Evolutionary conservation across 306 rosid species (phyloP).

Genomic region (Sophora flavescens): DNA sequence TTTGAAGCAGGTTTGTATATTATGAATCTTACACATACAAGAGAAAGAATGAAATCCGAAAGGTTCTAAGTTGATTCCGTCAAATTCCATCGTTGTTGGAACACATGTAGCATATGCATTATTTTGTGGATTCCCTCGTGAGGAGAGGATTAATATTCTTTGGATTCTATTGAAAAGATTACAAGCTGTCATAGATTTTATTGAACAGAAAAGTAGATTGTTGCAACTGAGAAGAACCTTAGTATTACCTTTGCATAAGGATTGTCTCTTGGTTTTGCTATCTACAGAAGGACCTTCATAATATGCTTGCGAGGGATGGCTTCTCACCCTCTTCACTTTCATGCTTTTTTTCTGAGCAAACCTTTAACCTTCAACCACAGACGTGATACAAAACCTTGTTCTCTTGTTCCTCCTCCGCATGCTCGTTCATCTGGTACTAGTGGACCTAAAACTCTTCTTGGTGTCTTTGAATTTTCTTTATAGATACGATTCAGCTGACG

Average conservation of each 20-base stretch:
- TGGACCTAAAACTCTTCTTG: slow-evolving; percentile 52
- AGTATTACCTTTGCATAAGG: slow-evolving; percentile 15
- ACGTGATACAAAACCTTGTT: slow-evolving; percentile 51
- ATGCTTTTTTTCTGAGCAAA: slow-evolving; percentile 47
- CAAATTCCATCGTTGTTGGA: slow-evolving; percentile 10
- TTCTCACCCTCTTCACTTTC: slow-evolving; percentile 33
- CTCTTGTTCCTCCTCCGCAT: slow-evolving; percentile 36
- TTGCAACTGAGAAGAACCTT: not conserved
- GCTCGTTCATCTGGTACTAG: slow-evolving; percentile 35
- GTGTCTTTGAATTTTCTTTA: slow-evolving; percentile 41
- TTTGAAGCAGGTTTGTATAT: slow-evolving; percentile 71
- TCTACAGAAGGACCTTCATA: slow-evolving; percentile 1
- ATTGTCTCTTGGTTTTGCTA: not conserved
- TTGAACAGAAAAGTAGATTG: slow-evolving; percentile 17
- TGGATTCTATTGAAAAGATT: slow-evolving; percentile 18
- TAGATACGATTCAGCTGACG: slow-evolving; percentile 49
- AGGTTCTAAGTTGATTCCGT: slow-evolving; percentile 19
- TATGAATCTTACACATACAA: slow-evolving; percentile 59
- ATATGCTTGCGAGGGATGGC: not conserved
- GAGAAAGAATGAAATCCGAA: slow-evolving; percentile 53
- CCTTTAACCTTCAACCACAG: slow-evolving; percentile 75
- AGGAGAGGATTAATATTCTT: slow-evolving; percentile 20
- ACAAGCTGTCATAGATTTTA: slow-evolving; percentile 32
- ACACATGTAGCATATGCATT: slow-evolving; percentile 16
- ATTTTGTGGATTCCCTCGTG: too few species aligned